phyloP scores from a whole-genome alignment of 768 basidiomycete genomes.

The Lactarius tabidus region DNA sequence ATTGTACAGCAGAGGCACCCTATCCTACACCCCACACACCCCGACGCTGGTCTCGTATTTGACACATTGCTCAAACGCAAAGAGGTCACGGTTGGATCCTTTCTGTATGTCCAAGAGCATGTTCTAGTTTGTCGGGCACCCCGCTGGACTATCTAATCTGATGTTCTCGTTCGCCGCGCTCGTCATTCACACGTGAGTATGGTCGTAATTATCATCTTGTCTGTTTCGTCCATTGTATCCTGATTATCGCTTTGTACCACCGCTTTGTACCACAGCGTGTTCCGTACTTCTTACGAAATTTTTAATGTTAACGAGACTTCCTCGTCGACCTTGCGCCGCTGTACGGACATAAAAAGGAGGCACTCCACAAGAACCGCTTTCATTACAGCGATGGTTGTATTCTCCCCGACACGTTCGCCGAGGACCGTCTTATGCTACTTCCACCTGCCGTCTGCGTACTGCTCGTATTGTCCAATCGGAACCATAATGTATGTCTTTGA shows the following conservation, averaged over 20 bases:
- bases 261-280: slow-evolving; percentile 53
- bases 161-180: slow-evolving; percentile 83
- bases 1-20: slow-evolving; percentile 71
- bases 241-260: neutral
- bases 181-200: slow-evolving; percentile 65
- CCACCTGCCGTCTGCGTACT: slow-evolving; percentile 71
- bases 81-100: slow-evolving; percentile 45
- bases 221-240: neutral
- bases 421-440: slow-evolving; percentile 70
- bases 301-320: slow-evolving; percentile 77
- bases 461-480: slow-evolving; percentile 80
- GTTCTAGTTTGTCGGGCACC: slow-evolving; percentile 65
- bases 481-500: slow-evolving; percentile 67
- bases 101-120: neutral
- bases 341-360: slow-evolving; percentile 68
- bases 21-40: slow-evolving; percentile 62
- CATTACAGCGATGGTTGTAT: slow-evolving; percentile 64
- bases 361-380: slow-evolving; percentile 52
- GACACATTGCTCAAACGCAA: slow-evolving; percentile 75
- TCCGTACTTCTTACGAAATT: slow-evolving; percentile 71
- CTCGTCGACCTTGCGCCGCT: slow-evolving; percentile 80
- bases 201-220: neutral
- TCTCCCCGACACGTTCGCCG: slow-evolving; percentile 69
- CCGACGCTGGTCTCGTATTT: slow-evolving; percentile 76
- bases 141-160: slow-evolving; percentile 69